Percentiles rank a stretch among this genome's conserved stretches.
These are phyloP conservation scores for Alternaria viburni DNA, from an alignment of 2,329 filamentous ascomycete genomes.

Conservation along the genomic window DNA sequence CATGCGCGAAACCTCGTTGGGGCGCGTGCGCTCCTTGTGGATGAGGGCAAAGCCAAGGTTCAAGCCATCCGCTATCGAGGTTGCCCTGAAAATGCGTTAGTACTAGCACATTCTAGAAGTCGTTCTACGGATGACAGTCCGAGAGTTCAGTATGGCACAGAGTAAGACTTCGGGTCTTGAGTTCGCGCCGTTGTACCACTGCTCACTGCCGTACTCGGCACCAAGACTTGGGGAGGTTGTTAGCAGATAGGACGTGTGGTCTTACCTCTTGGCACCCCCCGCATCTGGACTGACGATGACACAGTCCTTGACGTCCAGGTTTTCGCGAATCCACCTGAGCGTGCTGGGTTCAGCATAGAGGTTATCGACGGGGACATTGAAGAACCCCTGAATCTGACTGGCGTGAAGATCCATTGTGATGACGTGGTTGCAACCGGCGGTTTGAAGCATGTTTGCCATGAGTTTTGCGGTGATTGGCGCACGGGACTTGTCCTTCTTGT, in stretches of 20 bases:
- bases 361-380: conserved; percentile 82
- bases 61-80: conserved; percentile 88
- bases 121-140: not conserved
- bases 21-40: conserved; percentile 92
- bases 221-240: not conserved
- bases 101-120: not conserved
- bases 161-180: not conserved
- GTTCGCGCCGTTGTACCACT: not conserved
- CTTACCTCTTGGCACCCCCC: conserved; percentile 85
- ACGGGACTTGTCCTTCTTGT: conserved; percentile 95
- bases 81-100: conserved; percentile 64
- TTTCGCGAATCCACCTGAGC: conserved; percentile 87
- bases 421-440: conserved; percentile 88
- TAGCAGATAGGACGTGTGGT: not conserved
- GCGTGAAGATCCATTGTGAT: conserved; percentile 97
- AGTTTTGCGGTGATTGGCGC: conserved; percentile 96
- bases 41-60: conserved; percentile 93
- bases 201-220: not conserved
- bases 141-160: not conserved
- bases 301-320: conserved; percentile 79
- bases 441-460: conserved; percentile 97
- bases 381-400: conserved; percentile 94
- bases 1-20: conserved; percentile 91
- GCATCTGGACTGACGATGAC: conserved; percentile 96
- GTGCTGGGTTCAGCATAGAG: conserved; percentile 94